Percentiles rank a stretch among this genome's conserved stretches.
These are phyloP conservation scores for Thinopyrum obtusiflorum DNA, from an alignment of 202 grass and related monocot species.

Conservation along the genomic window DNA sequence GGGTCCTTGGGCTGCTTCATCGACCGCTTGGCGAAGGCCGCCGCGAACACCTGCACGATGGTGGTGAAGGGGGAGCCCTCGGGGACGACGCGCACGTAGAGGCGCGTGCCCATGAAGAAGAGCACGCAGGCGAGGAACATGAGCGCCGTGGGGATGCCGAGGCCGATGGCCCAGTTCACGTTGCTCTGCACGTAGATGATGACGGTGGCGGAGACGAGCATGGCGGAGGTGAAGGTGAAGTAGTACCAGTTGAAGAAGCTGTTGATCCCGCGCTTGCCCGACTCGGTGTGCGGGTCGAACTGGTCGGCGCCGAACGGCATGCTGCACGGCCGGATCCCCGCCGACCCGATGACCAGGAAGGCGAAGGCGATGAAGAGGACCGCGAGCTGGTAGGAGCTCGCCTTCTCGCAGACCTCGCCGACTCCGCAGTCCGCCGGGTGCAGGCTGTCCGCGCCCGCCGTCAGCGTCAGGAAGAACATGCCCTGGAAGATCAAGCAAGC, in stretches of 20 bases:
- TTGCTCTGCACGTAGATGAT: constrained; percentile 99
- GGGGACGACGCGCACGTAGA: constrained; percentile 63
- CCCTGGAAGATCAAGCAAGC: constrained; percentile 37
- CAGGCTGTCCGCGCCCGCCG: constrained; percentile 49
- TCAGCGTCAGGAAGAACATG: constrained; percentile 80
- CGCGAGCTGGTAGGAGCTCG: constrained; percentile 51
- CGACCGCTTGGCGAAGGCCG: constrained; percentile 51
- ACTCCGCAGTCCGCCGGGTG: constrained; percentile 61
- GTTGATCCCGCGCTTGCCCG: constrained; percentile 88
- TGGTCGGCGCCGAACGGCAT: constrained; percentile 90
- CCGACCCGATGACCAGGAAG: constrained; percentile 73
- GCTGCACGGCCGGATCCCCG: constrained; percentile 88
- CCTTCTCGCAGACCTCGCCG: constrained; percentile 43
- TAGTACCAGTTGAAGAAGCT: constrained; percentile 99
- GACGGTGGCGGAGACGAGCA: constrained; percentile 79
- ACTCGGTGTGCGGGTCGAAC: constrained; percentile 72
- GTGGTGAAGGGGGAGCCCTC: constrained; percentile 85
- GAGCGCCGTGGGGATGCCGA: constrained; percentile 67
- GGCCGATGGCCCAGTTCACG: constrained; percentile 77
- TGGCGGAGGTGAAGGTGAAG: constrained; percentile 81
- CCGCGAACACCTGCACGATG: constrained; percentile 67
- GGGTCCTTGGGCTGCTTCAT: constrained; percentile 71
- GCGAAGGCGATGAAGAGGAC: constrained; percentile 69
- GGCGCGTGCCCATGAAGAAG: constrained; percentile 74
- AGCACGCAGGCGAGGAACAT: constrained; percentile 79